Evolutionary conservation across 129 eudicot species (phyloP), one percentile per base, ranked within the genome.

Genomic region (Flaveria bidentis): DNA sequence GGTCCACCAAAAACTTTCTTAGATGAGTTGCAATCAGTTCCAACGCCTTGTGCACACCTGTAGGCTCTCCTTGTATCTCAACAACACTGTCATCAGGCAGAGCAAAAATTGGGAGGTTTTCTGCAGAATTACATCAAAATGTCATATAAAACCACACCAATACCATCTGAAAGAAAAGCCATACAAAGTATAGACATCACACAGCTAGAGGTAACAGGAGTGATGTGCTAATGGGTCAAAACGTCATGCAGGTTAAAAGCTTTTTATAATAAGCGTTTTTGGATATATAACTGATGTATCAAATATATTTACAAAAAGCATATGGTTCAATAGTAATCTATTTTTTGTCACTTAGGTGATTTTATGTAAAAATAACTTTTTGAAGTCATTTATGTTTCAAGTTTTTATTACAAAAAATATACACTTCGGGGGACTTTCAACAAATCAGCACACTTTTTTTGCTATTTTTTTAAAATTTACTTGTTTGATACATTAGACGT

Each of bases 1-100:
- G 93, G 78, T 94, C 97, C 57, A 94, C 99, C 61, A 94, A 79
- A 82, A 91, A 94, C 81, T 91, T 94, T 83, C 99, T 91, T 33
- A 94, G 86, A 78, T 91, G 93, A 26, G 87, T 76, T 39, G 85
- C 99, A 74, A 94, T 89, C 52, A 91, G 74, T 69, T 94, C 99
- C 53, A 94, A 69, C 6, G 97, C 99, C 80, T 83, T 89, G 78
- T 80, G 91, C 58, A 91, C 89, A 73, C 88, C 89, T 22, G 87
- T 73, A 72, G 96, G 84, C 63, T 91, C 97, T 75, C 99, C 97
- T 67, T 87, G 90, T 73, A 91, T 81, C 81, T 91, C 99, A 72
- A 94, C 99, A 58, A 94, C 83, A 64, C 90, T 86, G 81, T 94
- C 99, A 71, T 94, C 97, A 25, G 89, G 96, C 28, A 94, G 67